Percentiles rank a stretch among this genome's conserved stretches.
Evolutionary conservation across 2,329 filamentous ascomycete genomes (phyloP).

Genomic region (Paecilomyces variotii): DNA sequence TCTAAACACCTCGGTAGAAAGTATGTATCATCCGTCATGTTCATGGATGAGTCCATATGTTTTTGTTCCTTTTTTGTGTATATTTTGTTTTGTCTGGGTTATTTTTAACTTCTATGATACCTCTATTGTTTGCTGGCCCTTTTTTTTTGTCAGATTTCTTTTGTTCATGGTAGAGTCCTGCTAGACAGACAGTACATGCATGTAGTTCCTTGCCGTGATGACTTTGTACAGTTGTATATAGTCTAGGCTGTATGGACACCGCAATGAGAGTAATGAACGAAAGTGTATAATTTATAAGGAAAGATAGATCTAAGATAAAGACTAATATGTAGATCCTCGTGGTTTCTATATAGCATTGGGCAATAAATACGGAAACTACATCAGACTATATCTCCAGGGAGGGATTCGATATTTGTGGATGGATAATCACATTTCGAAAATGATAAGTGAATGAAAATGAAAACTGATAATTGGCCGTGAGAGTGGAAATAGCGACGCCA

Average conservation of each 20-base stretch:
- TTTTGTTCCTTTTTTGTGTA: neutral
- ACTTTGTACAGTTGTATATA: neutral
- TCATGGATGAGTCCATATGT: neutral
- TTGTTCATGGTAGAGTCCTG: neutral
- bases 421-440: neutral
- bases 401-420: neutral
- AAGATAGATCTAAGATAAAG: no score
- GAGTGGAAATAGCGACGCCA: neutral
- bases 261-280: neutral
- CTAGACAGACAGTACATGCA: neutral
- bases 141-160: neutral
- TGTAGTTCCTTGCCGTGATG: neutral
- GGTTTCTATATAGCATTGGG: no score
- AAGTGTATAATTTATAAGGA: neutral
- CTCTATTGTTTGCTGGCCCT: neutral
- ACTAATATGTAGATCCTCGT: no score
- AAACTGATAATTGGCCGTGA: neutral
- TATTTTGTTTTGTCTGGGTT: neutral
- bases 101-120: neutral
- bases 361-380: no score
- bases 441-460: neutral
- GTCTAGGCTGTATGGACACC: neutral
- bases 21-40: neutral
- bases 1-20: conserved; percentile 6
- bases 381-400: no score